Evolutionary conservation across 768 basidiomycete genomes (phyloP), one percentile per base, ranked within the genome.

Genomic region (Melanogaster broomeanus): DNA sequence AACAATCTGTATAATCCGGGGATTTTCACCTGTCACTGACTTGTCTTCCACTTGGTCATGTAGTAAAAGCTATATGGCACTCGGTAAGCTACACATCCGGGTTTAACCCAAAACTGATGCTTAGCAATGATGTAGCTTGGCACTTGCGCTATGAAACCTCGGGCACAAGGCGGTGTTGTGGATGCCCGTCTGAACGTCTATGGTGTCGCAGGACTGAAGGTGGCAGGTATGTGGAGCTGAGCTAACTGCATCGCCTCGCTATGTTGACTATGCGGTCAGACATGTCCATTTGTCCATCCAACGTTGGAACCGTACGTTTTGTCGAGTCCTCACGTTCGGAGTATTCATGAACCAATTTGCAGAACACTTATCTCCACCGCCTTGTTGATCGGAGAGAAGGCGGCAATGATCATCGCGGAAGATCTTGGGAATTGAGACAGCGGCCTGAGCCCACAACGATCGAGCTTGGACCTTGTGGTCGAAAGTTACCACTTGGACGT

Each of bases 91-190:
- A 4, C 3, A 18, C 3, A 24, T 8, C 13, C 19, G 18, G 12
- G 15, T 31, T 15, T 33, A 4, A 33, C 43, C 6, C 38, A 13
- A 10, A 49, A 53, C 40, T 47, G 15, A 55, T 21, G 16, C 9
- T 21, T n/a, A 3, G 2, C 3, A 9, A 39, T n/a, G 1, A 40
- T 21, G 3, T 21, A 85, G 83, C 70, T 83, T 3, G 85, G 85
- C 34, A 87, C 85, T 0, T 87, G 84, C 49, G 77, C 84, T 0
- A 87, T 87, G 86, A 85, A 85, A 63, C 75, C 82, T 0, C 76
- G 78, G 2, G 73, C 79, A 11, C 46, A 76, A 27, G 77, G 76
- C 2, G 87, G 86, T 4, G 87, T 89, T 6, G 83, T 88, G 4
- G 84, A 88, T 57, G 49, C 75, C 4, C 69, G 69, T 25, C 62